phyloP scores from a whole-genome alignment of 2,329 filamentous ascomycete genomes.

The Cryphonectria japonica region DNA sequence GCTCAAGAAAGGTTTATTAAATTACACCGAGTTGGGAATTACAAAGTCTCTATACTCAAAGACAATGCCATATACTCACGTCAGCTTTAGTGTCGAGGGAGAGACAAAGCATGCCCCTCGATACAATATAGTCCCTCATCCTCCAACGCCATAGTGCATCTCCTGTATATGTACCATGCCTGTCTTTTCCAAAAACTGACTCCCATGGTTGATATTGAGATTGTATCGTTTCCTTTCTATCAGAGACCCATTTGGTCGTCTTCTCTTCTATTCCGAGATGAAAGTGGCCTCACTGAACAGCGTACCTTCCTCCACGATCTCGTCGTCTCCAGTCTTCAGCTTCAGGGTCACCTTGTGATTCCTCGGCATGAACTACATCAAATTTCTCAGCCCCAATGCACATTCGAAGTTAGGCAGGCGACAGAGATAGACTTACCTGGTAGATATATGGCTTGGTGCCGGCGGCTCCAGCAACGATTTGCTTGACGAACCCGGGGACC shows the following conservation, averaged over 20 bases:
- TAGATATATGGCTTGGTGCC: conserved; percentile 98
- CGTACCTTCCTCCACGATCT: conserved; percentile 75
- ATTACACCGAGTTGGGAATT: neutral
- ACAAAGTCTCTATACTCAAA: neutral
- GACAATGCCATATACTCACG: conserved; percentile 3
- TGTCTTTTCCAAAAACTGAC: conserved; percentile 29
- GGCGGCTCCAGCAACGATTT: conserved; percentile 82
- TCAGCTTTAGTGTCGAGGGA: neutral
- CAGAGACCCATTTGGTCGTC: neutral
- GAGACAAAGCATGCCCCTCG: neutral
- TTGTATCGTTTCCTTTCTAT: neutral
- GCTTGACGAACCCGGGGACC: conserved; percentile 93
- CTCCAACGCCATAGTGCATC: conserved; percentile 4
- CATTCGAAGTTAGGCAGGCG: neutral
- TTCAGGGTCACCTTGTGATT: conserved; percentile 71
- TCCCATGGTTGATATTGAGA: conserved; percentile 11
- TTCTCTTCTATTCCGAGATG: conserved; percentile 65
- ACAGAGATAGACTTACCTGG: conserved; percentile 62
- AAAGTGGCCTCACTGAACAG: conserved; percentile 95
- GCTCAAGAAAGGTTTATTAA: neutral
- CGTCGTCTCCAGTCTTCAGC: conserved; percentile 80
- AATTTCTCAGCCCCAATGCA: conserved; percentile 32
- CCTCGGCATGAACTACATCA: conserved; percentile 67
- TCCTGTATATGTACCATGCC: neutral
- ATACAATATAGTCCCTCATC: neutral